Base-by-base conservation (phyloP, 495 filamentous ascomycete species). In the Aspergillus panamensis region DNA sequence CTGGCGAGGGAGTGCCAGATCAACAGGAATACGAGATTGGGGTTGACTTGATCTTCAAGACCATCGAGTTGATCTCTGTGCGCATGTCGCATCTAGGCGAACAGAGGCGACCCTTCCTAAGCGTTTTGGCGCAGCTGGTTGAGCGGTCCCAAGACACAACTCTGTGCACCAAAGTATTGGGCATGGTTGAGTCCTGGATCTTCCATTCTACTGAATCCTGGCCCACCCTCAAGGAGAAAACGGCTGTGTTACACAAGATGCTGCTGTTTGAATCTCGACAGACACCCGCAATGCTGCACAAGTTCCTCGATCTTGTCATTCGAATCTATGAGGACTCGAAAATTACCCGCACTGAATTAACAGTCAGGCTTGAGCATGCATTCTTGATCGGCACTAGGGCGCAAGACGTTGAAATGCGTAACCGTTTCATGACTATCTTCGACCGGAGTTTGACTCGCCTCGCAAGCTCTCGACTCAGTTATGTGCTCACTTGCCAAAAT, bases 201-300 rank as follows among this genome's bases (percentile, higher is more conserved):
- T 97, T 99, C 80, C 82, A 90, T 52, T 92, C 90, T 2, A 90
- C 87, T 31, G 92, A 96, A 56, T 89, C 90, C 5, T 96, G 92
- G 82, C 95, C 95, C 3, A 96, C 93, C 0, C 76, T 97, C 5
- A 99, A 99, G 68, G 95, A 99, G 72, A 97, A 97, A 75, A 96
- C 91, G 1, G 95, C 95, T 1, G 93, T 99, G 0, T 69, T 99
- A 16, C 89, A 91, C 64, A 99, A 99, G 73, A 99, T 99, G 95
- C 74, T 97, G 39, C 84, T 91, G 0, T 97, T 99, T 58, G 95
- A 99, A 68, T 82, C 87, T 49, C 82, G 92, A 20, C 69, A 80
- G 10, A 92, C 97, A 69, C 84, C 84, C 31, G 87, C 88, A 0
- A 86, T 97, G 74, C 75, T 97, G 39, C 90, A 85, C 63, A 90